Conservation (phyloP, 1,284 basidiomycete species). For the Crepidotus sp. region DNA sequence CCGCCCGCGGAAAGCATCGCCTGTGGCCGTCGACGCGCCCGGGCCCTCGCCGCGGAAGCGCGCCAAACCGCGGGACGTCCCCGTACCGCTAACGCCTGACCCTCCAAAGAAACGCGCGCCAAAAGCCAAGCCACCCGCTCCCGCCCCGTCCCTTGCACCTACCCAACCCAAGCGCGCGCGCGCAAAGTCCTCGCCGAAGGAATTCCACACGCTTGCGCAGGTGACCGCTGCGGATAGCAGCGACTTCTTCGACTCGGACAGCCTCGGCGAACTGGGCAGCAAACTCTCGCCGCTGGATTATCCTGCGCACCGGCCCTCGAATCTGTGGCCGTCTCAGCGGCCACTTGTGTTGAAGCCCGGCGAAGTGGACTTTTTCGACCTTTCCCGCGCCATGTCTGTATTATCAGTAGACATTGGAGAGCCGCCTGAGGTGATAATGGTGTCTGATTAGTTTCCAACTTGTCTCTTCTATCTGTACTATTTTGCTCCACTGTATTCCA, state of each 20-base stretch:
- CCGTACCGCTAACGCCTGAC: not conserved
- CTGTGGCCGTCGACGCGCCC: not conserved
- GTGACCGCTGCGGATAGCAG: conserved; percentile 7
- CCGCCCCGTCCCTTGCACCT: not conserved
- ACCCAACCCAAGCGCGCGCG: conserved; percentile 2
- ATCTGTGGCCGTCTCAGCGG: not conserved
- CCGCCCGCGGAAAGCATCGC: conserved; percentile 14
- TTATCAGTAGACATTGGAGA: conserved; percentile 8
- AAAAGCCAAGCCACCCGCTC: not conserved
- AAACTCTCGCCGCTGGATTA: conserved; percentile 1
- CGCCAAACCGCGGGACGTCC: conserved; percentile 1
- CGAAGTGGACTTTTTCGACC: conserved; percentile 14
- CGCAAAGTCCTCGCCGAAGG: conserved; percentile 1
- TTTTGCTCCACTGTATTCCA: no score
- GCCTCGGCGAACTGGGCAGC: conserved; percentile 1
- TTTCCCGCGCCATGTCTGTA: conserved; percentile 12
- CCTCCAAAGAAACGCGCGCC: conserved; percentile 6
- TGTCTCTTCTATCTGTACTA: no score
- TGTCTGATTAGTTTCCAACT: conserved; percentile 9
- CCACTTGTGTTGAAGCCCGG: conserved; percentile 4
- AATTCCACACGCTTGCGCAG: conserved; percentile 7
- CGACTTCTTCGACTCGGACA: conserved; percentile 18
- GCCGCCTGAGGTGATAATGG: conserved; percentile 9
- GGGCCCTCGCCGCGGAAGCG: conserved; percentile 16
- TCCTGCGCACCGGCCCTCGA: not conserved